These are phyloP conservation scores for Hypoxylon sp. DNA, from an alignment of 2,329 filamentous ascomycete species.

Conservation along the genomic window DNA sequence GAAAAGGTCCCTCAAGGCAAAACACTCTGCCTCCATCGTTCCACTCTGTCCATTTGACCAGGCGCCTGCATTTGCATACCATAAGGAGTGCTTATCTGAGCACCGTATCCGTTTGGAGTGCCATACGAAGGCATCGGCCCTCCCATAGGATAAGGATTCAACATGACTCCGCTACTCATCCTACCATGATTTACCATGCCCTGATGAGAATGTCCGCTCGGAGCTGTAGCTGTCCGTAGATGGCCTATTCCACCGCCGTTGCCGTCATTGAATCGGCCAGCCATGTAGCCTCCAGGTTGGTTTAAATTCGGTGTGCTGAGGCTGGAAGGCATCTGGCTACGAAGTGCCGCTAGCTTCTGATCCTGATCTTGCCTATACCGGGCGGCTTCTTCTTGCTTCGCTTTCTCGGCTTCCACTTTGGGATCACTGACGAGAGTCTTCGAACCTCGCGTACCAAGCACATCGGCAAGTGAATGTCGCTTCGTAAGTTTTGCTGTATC, in stretches of 20 bases:
- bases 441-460: slow-evolving; percentile 64
- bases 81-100: slow-evolving; percentile 46
- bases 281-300: slow-evolving; percentile 64
- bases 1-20: slow-evolving; percentile 42
- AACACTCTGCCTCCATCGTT: slow-evolving; percentile 56
- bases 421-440: slow-evolving; percentile 58
- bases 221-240: slow-evolving; percentile 46
- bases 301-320: slow-evolving; percentile 55
- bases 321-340: slow-evolving; percentile 65
- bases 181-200: slow-evolving; percentile 37
- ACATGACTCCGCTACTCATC: slow-evolving; percentile 45
- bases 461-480: slow-evolving; percentile 67
- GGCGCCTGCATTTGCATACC: slow-evolving; percentile 48
- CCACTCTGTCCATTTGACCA: slow-evolving; percentile 54
- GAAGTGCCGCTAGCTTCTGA: slow-evolving; percentile 64
- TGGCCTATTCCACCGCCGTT: slow-evolving; percentile 58
- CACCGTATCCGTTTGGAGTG: slow-evolving; percentile 30
- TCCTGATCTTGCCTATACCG: slow-evolving; percentile 62
- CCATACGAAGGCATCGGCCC: slow-evolving; percentile 44
- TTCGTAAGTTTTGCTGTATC: slow-evolving; percentile 63
- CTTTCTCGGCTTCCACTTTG: slow-evolving; percentile 60
- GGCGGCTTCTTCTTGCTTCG: slow-evolving; percentile 60
- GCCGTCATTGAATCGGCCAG: slow-evolving; percentile 70
- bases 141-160: slow-evolving; percentile 46
- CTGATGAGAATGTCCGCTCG: slow-evolving; percentile 37